phyloP scores from a whole-genome alignment of 306 rosid species.

The Malus orientalis region DNA sequence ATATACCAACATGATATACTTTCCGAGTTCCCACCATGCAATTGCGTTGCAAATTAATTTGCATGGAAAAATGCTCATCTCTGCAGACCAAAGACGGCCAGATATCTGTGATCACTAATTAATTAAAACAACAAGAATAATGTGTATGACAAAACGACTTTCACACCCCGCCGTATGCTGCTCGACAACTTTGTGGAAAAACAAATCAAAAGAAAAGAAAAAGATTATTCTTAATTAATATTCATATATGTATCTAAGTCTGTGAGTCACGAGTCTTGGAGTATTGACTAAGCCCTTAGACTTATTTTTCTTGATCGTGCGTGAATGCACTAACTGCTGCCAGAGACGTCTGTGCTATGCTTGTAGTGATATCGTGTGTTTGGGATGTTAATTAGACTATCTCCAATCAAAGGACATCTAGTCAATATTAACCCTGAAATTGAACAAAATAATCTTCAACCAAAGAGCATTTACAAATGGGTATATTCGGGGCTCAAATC shows the following conservation, averaged over 20 bases:
- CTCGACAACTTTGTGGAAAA: slow-evolving; percentile 1
- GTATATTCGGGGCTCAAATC: too few relatives aligned
- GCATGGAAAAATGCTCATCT: not conserved
- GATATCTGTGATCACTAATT: not conserved
- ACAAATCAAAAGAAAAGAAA: not conserved
- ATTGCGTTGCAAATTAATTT: not conserved
- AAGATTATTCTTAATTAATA: not conserved
- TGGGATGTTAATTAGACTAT: too few relatives aligned
- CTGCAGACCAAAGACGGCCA: not conserved
- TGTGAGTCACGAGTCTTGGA: not conserved
- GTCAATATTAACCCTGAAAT: not conserved
- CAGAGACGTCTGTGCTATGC: not conserved
- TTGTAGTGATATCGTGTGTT: not conserved
- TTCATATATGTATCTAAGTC: not conserved
- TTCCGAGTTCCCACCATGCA: not conserved
- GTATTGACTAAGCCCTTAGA: not conserved
- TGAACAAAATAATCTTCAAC: not conserved
- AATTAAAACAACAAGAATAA: not conserved
- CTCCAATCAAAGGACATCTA: too few relatives aligned
- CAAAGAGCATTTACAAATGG: not conserved
- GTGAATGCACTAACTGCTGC: not conserved
- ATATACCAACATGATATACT: too few relatives aligned
- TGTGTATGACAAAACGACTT: not conserved
- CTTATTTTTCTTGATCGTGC: not conserved
- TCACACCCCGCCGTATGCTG: not conserved